Percentiles rank a stretch among this genome's conserved stretches.
Evolutionary conservation across 495 filamentous ascomycete genomes (phyloP).

Genomic region (Penicillium lividum): DNA sequence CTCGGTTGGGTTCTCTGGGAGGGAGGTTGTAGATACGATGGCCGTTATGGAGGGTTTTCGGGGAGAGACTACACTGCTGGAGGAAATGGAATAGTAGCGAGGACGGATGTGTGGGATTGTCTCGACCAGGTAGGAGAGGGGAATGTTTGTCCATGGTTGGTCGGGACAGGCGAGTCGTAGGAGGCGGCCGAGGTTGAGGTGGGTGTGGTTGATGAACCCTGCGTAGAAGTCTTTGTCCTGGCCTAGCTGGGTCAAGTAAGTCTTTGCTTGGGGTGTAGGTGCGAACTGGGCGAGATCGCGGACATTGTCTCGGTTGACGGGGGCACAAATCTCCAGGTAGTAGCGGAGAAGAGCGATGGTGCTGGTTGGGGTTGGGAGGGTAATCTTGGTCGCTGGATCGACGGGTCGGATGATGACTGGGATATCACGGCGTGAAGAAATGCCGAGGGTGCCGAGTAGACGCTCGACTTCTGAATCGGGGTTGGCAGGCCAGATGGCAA

Average conservation of each 20-base stretch:
- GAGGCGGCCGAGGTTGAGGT: slow-evolving; percentile 46
- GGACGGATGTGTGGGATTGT: slow-evolving; percentile 43
- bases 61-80: slow-evolving; percentile 45
- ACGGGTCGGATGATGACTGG: slow-evolving; percentile 36
- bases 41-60: slow-evolving; percentile 46
- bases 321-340: slow-evolving; percentile 53
- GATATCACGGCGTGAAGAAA: slow-evolving; percentile 24
- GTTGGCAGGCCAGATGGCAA: slow-evolving; percentile 72
- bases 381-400: slow-evolving; percentile 35
- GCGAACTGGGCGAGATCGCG: slow-evolving; percentile 46
- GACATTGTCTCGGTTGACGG: slow-evolving; percentile 46
- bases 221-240: slow-evolving; percentile 38
- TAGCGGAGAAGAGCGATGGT: slow-evolving; percentile 42
- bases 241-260: slow-evolving; percentile 33
- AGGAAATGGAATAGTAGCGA: slow-evolving; percentile 58
- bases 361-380: slow-evolving; percentile 47
- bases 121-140: slow-evolving; percentile 49
- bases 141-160: slow-evolving; percentile 39
- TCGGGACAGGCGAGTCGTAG: slow-evolving; percentile 29
- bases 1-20: slow-evolving; percentile 27
- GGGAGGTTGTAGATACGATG: slow-evolving; percentile 34
- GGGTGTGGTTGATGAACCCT: slow-evolving; percentile 29
- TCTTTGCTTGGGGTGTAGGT: slow-evolving; percentile 38
- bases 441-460: slow-evolving; percentile 39
- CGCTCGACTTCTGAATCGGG: slow-evolving; percentile 51